Evolutionary conservation across 2,329 filamentous ascomycete species (phyloP), one percentile per base, ranked within the genome.

Genomic region (Paecilomyces sp.): DNA sequence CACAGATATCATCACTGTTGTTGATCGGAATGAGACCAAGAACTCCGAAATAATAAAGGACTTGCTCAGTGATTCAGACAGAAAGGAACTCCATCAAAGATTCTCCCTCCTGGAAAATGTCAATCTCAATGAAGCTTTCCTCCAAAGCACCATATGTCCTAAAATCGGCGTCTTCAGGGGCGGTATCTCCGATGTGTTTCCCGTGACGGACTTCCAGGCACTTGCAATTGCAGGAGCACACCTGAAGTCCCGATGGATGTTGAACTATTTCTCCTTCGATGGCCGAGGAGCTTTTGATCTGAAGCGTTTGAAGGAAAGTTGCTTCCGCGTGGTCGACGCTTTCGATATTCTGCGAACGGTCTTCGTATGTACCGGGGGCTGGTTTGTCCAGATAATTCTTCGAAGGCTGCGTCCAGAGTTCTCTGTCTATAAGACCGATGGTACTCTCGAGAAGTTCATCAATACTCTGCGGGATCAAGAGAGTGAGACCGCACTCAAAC

Each of bases 341-440:
- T 86, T 88, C 67, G 85, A 88, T 65, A 85, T 89, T 25, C 75
- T 89, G 2, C 82, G 86, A 3, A 89, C 86, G 0, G 83, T 88
- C 4, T 89, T 89, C 62, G 78, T 88, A 13, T 76, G 80, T 59
- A 75, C 79, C 60, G 75, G 78, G 24, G 75, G 75, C 5, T 75
- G 77, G 41, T 84, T 80, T 65, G 79, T 84, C 61, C 81, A 82
- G 58, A 83, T 86, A 1, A 81, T 89, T 0, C 73, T 89, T 1
- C 77, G 84, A 30, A 75, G 82, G 15, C 73, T 89, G 1, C 66
- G 77, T 11, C 77, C 79, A 0, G 76, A 79, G 0, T 80, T 87
- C 47, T 76, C 79, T 36, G 76, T 83, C 53, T 79, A 83, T 64
- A 77, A 83, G 57, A 79, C 83, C 7, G 81, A 84, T 52, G 74